Percentiles rank a stretch among this genome's conserved stretches.
phyloP scores from a whole-genome alignment of 2,329 filamentous ascomycete genomes.

The Nothophoma quercina region DNA sequence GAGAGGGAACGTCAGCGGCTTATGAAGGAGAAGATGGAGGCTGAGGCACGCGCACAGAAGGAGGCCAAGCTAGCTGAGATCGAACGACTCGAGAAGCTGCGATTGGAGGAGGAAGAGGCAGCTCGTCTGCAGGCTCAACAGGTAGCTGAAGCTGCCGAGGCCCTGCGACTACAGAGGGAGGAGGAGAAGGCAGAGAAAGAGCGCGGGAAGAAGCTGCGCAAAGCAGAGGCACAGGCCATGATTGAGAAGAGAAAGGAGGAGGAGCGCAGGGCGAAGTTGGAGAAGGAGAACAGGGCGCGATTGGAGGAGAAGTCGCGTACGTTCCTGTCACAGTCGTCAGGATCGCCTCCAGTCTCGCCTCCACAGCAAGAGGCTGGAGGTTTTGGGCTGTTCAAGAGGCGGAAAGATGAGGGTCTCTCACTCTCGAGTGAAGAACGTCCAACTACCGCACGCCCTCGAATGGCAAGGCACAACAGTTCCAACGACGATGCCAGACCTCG shows the following conservation, averaged over 20 bases:
- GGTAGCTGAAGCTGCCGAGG: conserved; percentile 40
- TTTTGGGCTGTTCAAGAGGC: conserved; percentile 45
- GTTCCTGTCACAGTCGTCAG: conserved; percentile 29
- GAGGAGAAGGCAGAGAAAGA: conserved; percentile 43
- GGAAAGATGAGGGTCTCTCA: conserved; percentile 41
- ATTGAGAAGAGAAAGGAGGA: conserved; percentile 42
- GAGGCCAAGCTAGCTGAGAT: conserved; percentile 43
- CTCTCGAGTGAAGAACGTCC: conserved; percentile 26
- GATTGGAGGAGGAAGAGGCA: conserved; percentile 40
- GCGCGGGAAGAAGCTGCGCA: conserved; percentile 42
- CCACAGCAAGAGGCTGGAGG: conserved; percentile 42
- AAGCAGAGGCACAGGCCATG: conserved; percentile 37
- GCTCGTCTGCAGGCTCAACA: conserved; percentile 35
- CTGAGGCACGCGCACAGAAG: conserved; percentile 40
- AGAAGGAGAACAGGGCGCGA: conserved; percentile 35
- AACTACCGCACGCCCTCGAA: conserved; percentile 18
- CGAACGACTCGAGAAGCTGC: conserved; percentile 35
- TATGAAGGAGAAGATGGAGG: conserved; percentile 41
- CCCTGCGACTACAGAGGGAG: conserved; percentile 38
- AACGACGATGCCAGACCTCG: conserved; percentile 15
- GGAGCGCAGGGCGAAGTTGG: conserved; percentile 32
- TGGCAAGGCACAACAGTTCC: conserved; percentile 34
- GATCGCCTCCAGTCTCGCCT: conserved; percentile 39
- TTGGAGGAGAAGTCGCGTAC: conserved; percentile 36
- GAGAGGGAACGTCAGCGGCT: conserved; percentile 43